A percentile compares a stretch with the other conserved stretches of the same genome.
These are phyloP conservation scores for Saussurea involucrata DNA, from an alignment of 129 eudicot genomes.

Conservation along the genomic window DNA sequence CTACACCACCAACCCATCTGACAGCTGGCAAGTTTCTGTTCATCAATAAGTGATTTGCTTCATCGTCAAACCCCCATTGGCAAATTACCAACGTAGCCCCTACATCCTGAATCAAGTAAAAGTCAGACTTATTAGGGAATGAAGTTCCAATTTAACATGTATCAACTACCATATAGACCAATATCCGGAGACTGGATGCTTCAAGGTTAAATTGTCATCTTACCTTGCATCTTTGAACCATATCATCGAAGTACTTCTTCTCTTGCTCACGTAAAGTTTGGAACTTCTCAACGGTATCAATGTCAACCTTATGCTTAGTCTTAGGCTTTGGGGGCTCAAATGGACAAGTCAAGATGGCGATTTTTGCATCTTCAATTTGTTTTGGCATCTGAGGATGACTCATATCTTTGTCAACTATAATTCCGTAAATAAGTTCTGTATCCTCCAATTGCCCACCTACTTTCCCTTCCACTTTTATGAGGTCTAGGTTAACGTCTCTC, in stretches of 20 bases:
- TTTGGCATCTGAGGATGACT: slow-evolving; percentile 99
- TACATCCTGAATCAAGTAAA: slow-evolving; percentile 61
- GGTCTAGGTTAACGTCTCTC: slow-evolving; percentile 91
- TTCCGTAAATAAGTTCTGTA: slow-evolving; percentile 92
- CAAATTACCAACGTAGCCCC: slow-evolving; percentile 98
- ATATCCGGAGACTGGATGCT: too few species aligned
- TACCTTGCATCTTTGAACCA: slow-evolving; percentile 99
- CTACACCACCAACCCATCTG: slow-evolving; percentile 99
- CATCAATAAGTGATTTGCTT: slow-evolving; percentile 96
- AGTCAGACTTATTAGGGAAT: neutral
- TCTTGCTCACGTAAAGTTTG: slow-evolving; percentile 89
- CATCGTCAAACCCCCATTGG: slow-evolving; percentile 99
- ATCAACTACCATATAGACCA: too few species aligned
- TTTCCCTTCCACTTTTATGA: slow-evolving; percentile 95
- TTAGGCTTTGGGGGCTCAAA: slow-evolving; percentile 99
- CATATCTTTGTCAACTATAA: slow-evolving; percentile 96
- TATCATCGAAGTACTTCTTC: slow-evolving; percentile 93
- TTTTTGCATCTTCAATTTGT: slow-evolving; percentile 81
- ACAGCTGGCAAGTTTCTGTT: slow-evolving; percentile 97
- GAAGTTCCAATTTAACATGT: neutral
- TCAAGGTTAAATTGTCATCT: neutral
- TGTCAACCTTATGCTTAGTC: slow-evolving; percentile 99
- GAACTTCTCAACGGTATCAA: slow-evolving; percentile 92
- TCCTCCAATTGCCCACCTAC: slow-evolving; percentile 98
- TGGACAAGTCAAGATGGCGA: slow-evolving; percentile 96